Evolutionary conservation across 139 green algal genomes (phyloP), one percentile per base, ranked within the genome.

Genomic region (Micractinium conductrix): DNA sequence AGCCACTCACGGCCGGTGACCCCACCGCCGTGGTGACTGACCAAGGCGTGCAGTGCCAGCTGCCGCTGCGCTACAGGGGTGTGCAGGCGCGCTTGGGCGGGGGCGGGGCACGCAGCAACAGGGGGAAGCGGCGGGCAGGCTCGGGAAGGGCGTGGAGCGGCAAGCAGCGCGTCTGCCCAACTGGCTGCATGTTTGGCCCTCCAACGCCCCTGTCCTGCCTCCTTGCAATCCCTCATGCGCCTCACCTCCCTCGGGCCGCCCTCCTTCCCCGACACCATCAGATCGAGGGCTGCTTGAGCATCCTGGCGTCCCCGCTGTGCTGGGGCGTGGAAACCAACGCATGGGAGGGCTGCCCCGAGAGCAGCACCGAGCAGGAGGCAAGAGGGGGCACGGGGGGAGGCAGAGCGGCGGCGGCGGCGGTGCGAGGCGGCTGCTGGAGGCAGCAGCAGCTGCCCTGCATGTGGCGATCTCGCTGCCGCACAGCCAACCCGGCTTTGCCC

Each of bases 41-140:
- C 7, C 14, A 79, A n/a, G 76, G 75, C 74, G 8, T n/a, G 2
- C 17, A 62, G 21, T 88, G 85, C 45, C 38, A 55, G 81, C 75
- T 88, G 63, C 85, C 85, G 28, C 68, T 88, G 30, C 21, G 0
- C 12, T 88, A 86, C 65, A 71, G 70, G 48, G 85, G 67, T 10
- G 42, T 74, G 33, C 37, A 67, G 62, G 84, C 85, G 73, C 62
- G 33, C 4, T 79, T 14, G 48, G 48, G 48, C 48, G 55, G 30
- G 55, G 19, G 16, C 21, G 19, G 55, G 55, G 55, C 55, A 19
- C 16, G 48, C 16, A 16, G 48, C 48, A 24, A 16, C 16, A 65
- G 55, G 8, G 55, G 19, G 5, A 8, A 65, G 14, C 5, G 60
- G 24, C 33, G 60, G 24, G 2, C 26, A 26, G 60, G n/a, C n/a